phyloP scores from a whole-genome alignment of 345 rosid genomes.

The Arabidopsis arenosa region DNA sequence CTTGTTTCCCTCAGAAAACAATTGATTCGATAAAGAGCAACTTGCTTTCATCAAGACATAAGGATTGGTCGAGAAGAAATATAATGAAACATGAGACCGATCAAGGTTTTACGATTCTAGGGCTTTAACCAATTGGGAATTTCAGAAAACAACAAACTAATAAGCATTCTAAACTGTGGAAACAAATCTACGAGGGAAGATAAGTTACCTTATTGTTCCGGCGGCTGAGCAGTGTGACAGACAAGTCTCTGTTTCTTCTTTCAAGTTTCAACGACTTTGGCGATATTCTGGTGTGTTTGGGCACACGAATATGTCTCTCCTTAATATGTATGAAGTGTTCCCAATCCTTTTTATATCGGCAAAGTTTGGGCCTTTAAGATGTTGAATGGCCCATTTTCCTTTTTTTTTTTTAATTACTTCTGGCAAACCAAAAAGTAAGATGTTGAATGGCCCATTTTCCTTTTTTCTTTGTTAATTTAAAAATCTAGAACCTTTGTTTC shows the following conservation, averaged over 20 bases:
- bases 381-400: background rate
- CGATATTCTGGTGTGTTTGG: conserved; percentile 36
- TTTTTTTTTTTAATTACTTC: background rate
- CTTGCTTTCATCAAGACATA: conserved; percentile 7
- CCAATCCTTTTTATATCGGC: background rate
- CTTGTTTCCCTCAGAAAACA: background rate
- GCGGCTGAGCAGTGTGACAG: conserved; percentile 18
- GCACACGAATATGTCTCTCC: background rate
- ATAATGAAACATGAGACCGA: background rate
- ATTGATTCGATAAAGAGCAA: conserved; percentile 28
- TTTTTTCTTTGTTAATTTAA: background rate
- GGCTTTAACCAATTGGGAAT: background rate
- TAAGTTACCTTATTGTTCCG: conserved; percentile 34
- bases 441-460: too few relatives aligned
- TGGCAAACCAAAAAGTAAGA: too few relatives aligned
- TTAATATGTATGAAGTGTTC: background rate
- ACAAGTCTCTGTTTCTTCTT: conserved; percentile 3
- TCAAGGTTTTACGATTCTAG: background rate
- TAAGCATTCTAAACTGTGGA: background rate
- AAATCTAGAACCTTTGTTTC: background rate
- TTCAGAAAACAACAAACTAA: background rate
- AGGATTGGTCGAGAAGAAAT: conserved; percentile 3
- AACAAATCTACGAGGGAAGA: conserved; percentile 2
- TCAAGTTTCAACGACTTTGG: conserved; percentile 19
- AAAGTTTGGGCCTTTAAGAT: background rate